phyloP scores from a whole-genome alignment of 192 early-diverging fungal genomes.

The Entrophospora sp. region DNA sequence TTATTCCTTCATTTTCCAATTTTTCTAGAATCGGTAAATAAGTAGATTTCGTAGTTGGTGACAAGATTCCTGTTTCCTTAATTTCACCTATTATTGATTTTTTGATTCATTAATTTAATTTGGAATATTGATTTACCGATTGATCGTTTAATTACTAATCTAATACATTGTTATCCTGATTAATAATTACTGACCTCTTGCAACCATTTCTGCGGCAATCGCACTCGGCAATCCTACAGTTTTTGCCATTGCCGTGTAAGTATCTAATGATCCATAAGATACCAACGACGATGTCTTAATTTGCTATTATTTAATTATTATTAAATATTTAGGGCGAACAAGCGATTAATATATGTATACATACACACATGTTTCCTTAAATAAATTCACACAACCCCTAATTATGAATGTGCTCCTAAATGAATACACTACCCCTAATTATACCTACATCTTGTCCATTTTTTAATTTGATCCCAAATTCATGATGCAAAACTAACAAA shows the following conservation, averaged over 20 bases:
- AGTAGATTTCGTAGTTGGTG: constrained; percentile 59
- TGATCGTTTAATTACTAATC: neutral
- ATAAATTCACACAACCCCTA: no score
- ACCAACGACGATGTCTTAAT: constrained; percentile 61
- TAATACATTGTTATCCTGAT: no score
- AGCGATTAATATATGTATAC: no score
- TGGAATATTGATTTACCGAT: neutral
- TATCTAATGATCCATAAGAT: constrained; percentile 51
- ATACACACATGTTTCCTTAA: no score
- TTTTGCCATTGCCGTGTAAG: constrained; percentile 73
- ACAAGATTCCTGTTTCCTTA: constrained; percentile 52
- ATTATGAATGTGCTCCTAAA: neutral
- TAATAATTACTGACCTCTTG: constrained; percentile 34
- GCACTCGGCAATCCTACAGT: constrained; percentile 74
- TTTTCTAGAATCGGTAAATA: constrained; percentile 63
- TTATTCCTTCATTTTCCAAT: constrained; percentile 53
- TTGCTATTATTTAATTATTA: constrained; percentile 21
- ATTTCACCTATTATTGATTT: constrained; percentile 29
- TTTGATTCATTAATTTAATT: neutral
- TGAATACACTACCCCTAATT: neutral
- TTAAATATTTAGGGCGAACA: no score
- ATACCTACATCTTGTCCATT: constrained; percentile 47
- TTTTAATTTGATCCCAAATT: constrained; percentile 74
- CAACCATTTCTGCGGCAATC: constrained; percentile 64
- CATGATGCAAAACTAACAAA: constrained; percentile 90